Base-by-base conservation (phyloP, 345 rosid genomes). In the Lepidium sativum region DNA sequence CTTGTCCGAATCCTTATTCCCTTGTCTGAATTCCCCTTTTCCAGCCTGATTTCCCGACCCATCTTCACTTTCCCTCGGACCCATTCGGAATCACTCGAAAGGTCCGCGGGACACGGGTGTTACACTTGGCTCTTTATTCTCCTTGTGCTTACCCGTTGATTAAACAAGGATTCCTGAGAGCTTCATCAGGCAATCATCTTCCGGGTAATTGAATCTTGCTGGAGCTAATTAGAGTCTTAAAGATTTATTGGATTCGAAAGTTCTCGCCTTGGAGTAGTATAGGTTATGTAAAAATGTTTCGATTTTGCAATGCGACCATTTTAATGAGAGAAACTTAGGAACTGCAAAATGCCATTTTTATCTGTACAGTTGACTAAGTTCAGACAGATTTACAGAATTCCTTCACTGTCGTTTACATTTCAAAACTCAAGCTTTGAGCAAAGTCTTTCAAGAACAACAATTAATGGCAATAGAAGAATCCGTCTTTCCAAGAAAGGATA, bases 351-450 rank as follows among this genome's bases (percentile, higher is more conserved):
- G 15, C 44, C 78, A 71, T 54, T 68, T 63, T 72, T 70, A 66
- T 72, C 74, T 83, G 74, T 84, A 80, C 87, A 83, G 90, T 86
- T 82, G 79, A 72, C 85, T 80, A 63, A 77, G 72, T 84, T 83
- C 82, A 18, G 85, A 81, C 86, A 78, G 82, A 75, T n/a, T 75
- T 72, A 82, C 79, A 78, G 81, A 75, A 49, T 73, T 40, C 42
- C 60, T 61, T 9, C 32, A 2, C 16, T 0, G 15, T 3, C 3
- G 11, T 35, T 54, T 34, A 29, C 6, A 29, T 18, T 54, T 17
- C 60, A 14, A 29, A 14, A 29, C 56, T 4, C 17, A 3, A 17
- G 64, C 14, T 20, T 29, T 45, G 52, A 29, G 6, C 18, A 39
- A 15, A 67, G 63, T 29, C 31, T 57, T 67, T 68, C 79, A 6